A percentile compares a stretch with the other conserved stretches of the same genome.
Evolutionary conservation across 2,329 filamentous ascomycete genomes (phyloP).

Genomic region (Furcasterigmium sp.): DNA sequence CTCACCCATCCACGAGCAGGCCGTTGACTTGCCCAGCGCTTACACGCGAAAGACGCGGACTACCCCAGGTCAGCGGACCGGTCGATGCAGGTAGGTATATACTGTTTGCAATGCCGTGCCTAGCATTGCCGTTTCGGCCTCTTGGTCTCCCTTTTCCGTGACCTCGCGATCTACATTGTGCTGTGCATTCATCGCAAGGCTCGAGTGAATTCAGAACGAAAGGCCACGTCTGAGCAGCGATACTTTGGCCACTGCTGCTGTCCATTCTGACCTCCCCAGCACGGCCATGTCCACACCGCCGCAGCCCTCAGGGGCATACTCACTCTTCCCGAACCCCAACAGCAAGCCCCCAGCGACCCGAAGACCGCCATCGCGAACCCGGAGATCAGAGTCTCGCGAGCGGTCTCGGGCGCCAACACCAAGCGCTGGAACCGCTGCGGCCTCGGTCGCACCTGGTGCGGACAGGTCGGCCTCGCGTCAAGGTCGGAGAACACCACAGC

Average conservation of each 20-base stretch:
- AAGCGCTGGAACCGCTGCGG: slow-evolving; percentile 20
- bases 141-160: neutral
- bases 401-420: slow-evolving; percentile 25
- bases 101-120: slow-evolving; percentile 2
- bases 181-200: too few species aligned
- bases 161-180: neutral
- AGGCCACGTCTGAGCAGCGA: too few species aligned
- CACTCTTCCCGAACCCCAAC: slow-evolving; percentile 50
- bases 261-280: too few species aligned
- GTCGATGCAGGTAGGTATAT: slow-evolving; percentile 7
- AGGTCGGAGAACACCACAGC: slow-evolving; percentile 25
- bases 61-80: too few species aligned
- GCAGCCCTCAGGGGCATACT: slow-evolving; percentile 43
- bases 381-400: slow-evolving; percentile 30
- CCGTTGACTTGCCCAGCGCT: slow-evolving; percentile 10
- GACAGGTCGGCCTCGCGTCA: slow-evolving; percentile 21
- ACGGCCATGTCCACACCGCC: slow-evolving; percentile 29
- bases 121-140: neutral
- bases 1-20: slow-evolving; percentile 8
- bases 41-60: slow-evolving; percentile 3
- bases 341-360: slow-evolving; percentile 33
- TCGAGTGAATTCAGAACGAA: too few species aligned
- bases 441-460: slow-evolving; percentile 11
- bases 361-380: slow-evolving; percentile 33
- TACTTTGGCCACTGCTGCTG: too few species aligned